Base-by-base conservation (phyloP, 2,329 filamentous ascomycete species). In the Neodidymelliopsis sp. region DNA sequence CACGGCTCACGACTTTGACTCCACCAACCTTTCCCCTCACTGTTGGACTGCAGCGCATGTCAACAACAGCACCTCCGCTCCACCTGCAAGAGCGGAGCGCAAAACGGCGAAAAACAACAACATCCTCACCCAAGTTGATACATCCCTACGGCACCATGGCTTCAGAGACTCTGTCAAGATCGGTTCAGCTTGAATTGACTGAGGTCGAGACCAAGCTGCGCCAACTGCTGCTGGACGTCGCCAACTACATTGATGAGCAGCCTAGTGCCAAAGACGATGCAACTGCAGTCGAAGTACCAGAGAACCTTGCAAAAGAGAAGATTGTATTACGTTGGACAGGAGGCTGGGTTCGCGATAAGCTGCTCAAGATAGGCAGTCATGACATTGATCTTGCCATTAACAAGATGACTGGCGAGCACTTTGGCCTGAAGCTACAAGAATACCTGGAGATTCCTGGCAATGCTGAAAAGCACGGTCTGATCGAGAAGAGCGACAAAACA, bases 321-420 rank as follows among this genome's bases (percentile, higher is more conserved):
- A 65, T 77, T 11, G 77, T 86, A 13, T 77, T 94, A 34, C 86
- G 90, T 38, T 93, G 89, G 82, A 90, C 90, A 0, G 90, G 90
- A 49, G 90, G 90, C 19, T 95, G 90, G 90, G 90, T 94, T 9
- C 86, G 90, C 29, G 90, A 95, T 76, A 92, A 90, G 74, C 81
- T 94, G 2, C 81, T 94, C 4, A 84, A 85, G 15, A 79, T 85
- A 10, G 80, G 80, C 50, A 91, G 87, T 65, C 81, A 92, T 67
- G 90, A 95, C 67, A 92, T 95, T 56, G 90, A 95, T 69, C 86
- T 90, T 6, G 89, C 89, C 42, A 90, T 95, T 77, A 92, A 91
- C 75, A 82, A 81, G 58, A 91, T 94, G 88, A 94, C 90, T 0
- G 90, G 90, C 41, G 85, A 86, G 62, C 78, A 84, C 10, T 94